These are phyloP conservation scores for Isoetes engelmannii DNA, from an alignment of 83 land plant species.

Conservation along the genomic window DNA sequence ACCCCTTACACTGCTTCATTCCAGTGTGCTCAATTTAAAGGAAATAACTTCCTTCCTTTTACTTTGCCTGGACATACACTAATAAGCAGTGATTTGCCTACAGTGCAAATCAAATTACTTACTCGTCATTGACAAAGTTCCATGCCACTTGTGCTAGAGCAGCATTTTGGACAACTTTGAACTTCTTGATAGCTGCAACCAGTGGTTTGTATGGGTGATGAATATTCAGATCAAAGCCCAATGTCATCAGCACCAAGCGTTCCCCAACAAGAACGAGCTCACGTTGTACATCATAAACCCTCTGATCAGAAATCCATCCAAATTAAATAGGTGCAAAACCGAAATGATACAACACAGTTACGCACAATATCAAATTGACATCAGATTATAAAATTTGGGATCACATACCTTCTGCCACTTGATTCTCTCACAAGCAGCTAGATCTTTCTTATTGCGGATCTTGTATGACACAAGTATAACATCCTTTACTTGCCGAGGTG, in stretches of 20 bases:
- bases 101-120: constrained; percentile 15
- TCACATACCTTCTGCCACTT: constrained; percentile 40
- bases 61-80: background rate
- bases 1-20: constrained; percentile 24
- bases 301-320: constrained; percentile 15
- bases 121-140: constrained; percentile 81
- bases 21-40: background rate
- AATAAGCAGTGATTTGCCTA: background rate
- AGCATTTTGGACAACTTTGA: constrained; percentile 34
- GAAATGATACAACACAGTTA: background rate
- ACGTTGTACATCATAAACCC: constrained; percentile 31
- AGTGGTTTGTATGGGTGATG: constrained; percentile 39
- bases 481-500: constrained; percentile 47
- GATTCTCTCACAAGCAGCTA: constrained; percentile 42
- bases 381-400: background rate
- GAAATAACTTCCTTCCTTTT: background rate
- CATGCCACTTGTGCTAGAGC: constrained; percentile 78
- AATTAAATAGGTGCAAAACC: background rate
- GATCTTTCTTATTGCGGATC: constrained; percentile 49
- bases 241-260: constrained; percentile 32
- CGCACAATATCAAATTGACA: background rate
- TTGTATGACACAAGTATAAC: constrained; percentile 49
- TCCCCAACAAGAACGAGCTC: constrained; percentile 29
- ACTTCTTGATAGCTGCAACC: constrained; percentile 37
- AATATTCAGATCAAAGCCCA: constrained; percentile 38